These are phyloP conservation scores for Cytospora piceicola DNA, from an alignment of 2,329 filamentous ascomycete species.

Conservation along the genomic window DNA sequence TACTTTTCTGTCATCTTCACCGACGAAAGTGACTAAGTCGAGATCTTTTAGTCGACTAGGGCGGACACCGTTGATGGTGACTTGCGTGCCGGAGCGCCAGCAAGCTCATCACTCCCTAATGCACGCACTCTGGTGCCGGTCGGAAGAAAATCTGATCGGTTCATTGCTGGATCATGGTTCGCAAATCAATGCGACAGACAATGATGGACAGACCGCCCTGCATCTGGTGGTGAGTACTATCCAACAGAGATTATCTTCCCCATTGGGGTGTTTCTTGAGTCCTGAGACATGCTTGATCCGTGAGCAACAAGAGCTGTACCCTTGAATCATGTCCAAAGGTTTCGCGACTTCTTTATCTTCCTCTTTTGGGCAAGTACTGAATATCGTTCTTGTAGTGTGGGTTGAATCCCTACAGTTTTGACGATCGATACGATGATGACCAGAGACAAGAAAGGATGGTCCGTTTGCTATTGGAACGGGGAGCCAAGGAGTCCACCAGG, in stretches of 20 bases:
- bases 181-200: constrained; percentile 9
- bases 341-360: no score
- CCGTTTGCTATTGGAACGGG: constrained; percentile 19
- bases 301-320: no score
- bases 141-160: background rate
- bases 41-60: background rate
- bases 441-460: constrained; percentile 8
- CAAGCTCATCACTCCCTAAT: background rate
- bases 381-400: no score
- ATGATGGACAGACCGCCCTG: constrained; percentile 11
- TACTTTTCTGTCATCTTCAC: background rate
- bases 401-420: background rate
- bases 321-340: no score
- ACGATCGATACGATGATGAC: background rate
- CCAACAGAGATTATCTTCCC: no score
- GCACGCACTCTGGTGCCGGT: no score
- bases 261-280: no score
- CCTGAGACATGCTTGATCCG: no score
- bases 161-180: constrained; percentile 17
- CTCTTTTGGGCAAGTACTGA: no score
- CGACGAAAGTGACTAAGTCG: background rate
- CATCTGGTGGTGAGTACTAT: no score
- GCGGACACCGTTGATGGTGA: constrained; percentile 3
- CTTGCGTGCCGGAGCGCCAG: background rate
- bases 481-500: constrained; percentile 1